Percentiles rank a stretch among this genome's conserved stretches.
phyloP scores from a whole-genome alignment of 176 grass and related monocot genomes.

The Rhynchospora pubera region DNA sequence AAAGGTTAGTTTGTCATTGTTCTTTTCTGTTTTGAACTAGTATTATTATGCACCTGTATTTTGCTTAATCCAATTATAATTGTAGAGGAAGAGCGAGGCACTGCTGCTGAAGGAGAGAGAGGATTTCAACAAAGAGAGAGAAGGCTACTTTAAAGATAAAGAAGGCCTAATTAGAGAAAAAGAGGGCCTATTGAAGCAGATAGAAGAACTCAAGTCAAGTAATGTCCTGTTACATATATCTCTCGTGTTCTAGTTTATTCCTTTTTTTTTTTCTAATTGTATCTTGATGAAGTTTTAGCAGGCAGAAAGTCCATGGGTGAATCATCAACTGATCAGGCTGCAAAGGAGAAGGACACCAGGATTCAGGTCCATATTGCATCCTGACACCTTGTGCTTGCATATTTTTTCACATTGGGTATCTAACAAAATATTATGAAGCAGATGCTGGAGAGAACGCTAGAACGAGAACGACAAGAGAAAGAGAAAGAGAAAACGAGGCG shows the following conservation, averaged over 20 bases:
- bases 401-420: conserved; percentile 11
- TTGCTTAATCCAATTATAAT: conserved; percentile 5
- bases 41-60: neutral
- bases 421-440: conserved; percentile 31
- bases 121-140: conserved; percentile 46
- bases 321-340: conserved; percentile 48
- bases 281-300: conserved; percentile 38
- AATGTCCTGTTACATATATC: conserved; percentile 7
- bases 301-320: conserved; percentile 53
- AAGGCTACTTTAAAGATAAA: conserved; percentile 47
- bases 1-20: conserved; percentile 39
- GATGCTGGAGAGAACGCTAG: conserved; percentile 86
- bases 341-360: conserved; percentile 83
- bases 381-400: neutral
- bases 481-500: conserved; percentile 42
- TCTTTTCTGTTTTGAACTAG: conserved; percentile 12
- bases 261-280: conserved; percentile 1
- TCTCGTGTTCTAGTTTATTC: neutral
- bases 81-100: conserved; percentile 56
- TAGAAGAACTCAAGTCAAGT: conserved; percentile 97
- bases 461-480: conserved; percentile 71
- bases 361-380: conserved; percentile 56
- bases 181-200: conserved; percentile 58
- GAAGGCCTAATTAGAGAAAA: conserved; percentile 47
- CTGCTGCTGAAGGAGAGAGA: conserved; percentile 46